Evolutionary conservation across 345 rosid genomes (phyloP).

Genomic region (Bruguiera gymnorhiza): DNA sequence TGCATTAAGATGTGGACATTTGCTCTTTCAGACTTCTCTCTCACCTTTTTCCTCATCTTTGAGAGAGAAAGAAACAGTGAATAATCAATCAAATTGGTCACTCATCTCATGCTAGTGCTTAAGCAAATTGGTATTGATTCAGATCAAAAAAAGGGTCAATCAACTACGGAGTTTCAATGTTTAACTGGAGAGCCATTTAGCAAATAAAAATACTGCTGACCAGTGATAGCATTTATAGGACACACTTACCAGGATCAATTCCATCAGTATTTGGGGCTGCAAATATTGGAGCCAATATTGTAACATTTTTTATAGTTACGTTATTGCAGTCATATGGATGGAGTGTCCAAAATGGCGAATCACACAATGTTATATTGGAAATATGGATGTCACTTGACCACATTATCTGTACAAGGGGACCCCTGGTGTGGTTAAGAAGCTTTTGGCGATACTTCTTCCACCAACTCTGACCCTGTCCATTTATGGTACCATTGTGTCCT

Average conservation of each 20-base stretch:
- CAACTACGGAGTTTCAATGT: not conserved
- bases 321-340: slow-evolving; percentile 98
- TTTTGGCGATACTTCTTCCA: slow-evolving; percentile 91
- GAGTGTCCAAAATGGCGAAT: slow-evolving; percentile 94
- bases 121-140: not conserved
- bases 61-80: not conserved
- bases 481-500: slow-evolving; percentile 94
- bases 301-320: slow-evolving; percentile 62
- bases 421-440: slow-evolving; percentile 87
- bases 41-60: not conserved
- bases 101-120: not conserved
- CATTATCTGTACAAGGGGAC: slow-evolving; percentile 92
- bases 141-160: not conserved
- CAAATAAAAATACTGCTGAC: not conserved
- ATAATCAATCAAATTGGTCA: not conserved
- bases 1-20: not conserved
- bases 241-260: slow-evolving; percentile 77
- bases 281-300: slow-evolving; percentile 73
- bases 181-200: not conserved
- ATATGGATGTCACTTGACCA: slow-evolving; percentile 82
- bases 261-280: slow-evolving; percentile 96
- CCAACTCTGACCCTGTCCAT: slow-evolving; percentile 95
- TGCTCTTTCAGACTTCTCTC: not conserved
- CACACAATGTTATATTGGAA: slow-evolving; percentile 68
- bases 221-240: not conserved